Evolutionary conservation across 805 yeast species (phyloP).

Genomic region (Lipomyces oligophaga): DNA sequence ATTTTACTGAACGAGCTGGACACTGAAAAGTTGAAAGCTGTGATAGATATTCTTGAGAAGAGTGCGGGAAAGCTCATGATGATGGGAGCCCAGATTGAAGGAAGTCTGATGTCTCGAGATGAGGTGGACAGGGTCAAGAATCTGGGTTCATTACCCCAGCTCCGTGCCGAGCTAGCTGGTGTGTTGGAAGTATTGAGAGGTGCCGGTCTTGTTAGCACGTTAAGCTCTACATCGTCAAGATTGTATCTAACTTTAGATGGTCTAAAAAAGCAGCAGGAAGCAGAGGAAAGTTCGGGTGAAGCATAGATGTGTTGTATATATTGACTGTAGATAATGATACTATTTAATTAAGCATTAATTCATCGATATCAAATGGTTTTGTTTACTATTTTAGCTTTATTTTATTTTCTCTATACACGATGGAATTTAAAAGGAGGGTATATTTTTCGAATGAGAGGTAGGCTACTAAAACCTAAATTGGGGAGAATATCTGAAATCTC

Average conservation of each 20-base stretch:
- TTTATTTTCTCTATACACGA: not conserved
- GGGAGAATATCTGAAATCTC: too few species aligned
- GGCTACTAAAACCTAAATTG: too few species aligned
- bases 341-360: not conserved
- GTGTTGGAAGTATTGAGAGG: conserved; percentile 82
- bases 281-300: too few species aligned
- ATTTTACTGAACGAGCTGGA: conserved; percentile 64
- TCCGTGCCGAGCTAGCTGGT: conserved; percentile 81
- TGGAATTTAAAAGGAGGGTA: too few species aligned
- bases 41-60: conserved; percentile 57
- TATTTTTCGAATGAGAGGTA: too few species aligned
- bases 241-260: conserved; percentile 73
- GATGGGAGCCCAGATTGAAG: conserved; percentile 81
- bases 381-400: not conserved
- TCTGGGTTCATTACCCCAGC: conserved; percentile 64
- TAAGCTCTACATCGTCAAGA: conserved; percentile 62
- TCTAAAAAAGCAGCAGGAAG: conserved; percentile 47
- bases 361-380: not conserved
- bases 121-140: conserved; percentile 63
- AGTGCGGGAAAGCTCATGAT: conserved; percentile 72
- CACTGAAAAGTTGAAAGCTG: conserved; percentile 61
- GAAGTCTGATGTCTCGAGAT: conserved; percentile 48
- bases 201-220: conserved; percentile 78
- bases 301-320: too few species aligned
- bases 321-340: not conserved